Evolutionary conservation across 306 rosid genomes (phyloP).

Genomic region (Mimosa pudica): DNA sequence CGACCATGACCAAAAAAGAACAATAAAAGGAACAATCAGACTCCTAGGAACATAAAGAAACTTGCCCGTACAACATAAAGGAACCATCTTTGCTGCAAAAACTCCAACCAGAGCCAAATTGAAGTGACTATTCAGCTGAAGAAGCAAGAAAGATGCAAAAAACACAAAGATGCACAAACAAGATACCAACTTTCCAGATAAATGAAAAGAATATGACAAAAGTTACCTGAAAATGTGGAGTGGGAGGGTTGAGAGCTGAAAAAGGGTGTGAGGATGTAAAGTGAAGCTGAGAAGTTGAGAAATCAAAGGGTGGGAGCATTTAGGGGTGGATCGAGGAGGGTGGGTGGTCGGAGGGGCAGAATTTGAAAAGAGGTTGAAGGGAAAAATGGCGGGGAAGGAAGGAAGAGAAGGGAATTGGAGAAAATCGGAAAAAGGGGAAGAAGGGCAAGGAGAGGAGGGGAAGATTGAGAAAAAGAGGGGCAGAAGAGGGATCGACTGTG

Average conservation of each 20-base stretch:
- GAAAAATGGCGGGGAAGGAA: conserved; percentile 58
- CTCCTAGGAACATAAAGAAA: not conserved
- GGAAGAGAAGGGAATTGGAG: conserved; percentile 82
- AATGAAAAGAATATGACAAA: not conserved
- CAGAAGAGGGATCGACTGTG: conserved; percentile 53
- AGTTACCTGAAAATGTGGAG: conserved; percentile 28
- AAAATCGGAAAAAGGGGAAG: conserved; percentile 64
- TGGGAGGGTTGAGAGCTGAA: conserved; percentile 20
- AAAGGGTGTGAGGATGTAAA: too few relatives aligned
- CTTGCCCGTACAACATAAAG: not conserved
- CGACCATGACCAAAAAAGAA: not conserved
- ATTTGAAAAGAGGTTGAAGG: not conserved
- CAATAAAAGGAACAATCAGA: not conserved
- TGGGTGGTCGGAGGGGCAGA: conserved; percentile 21
- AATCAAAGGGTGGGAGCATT: conserved; percentile 23
- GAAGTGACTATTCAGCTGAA: conserved; percentile 13
- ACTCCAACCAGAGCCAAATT: conserved; percentile 18
- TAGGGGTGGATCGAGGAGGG: conserved; percentile 39
- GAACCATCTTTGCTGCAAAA: conserved; percentile 14
- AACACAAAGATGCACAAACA: not conserved
- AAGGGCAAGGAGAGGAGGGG: conserved; percentile 75
- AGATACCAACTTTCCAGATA: not conserved
- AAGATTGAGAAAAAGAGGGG: conserved; percentile 71
- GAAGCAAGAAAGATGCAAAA: not conserved
- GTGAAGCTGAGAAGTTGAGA: conserved; percentile 3